These are phyloP conservation scores for Candida nonsorbophila DNA, from an alignment of 805 yeast species.

Conservation along the genomic window DNA sequence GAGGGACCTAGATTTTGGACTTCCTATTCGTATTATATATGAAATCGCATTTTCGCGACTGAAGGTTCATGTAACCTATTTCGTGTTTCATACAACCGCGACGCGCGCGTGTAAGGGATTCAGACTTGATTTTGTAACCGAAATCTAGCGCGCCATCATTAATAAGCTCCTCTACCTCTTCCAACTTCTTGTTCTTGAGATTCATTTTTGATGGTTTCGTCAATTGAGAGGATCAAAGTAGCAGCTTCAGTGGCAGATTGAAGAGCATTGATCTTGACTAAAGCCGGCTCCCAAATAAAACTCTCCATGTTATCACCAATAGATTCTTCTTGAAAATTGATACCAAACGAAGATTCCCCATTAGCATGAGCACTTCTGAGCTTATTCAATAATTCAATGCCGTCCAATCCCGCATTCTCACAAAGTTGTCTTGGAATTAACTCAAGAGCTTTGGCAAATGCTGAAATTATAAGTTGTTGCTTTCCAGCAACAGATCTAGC, in stretches of 20 bases:
- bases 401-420: conserved; percentile 98
- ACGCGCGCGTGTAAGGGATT: conserved; percentile 1
- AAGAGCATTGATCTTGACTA: conserved; percentile 90
- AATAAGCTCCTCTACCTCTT: conserved; percentile 40
- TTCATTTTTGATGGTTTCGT: conserved; percentile 82
- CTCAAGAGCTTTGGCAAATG: conserved; percentile 92
- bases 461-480: conserved; percentile 87
- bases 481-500: conserved; percentile 90
- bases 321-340: conserved; percentile 80
- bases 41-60: background rate
- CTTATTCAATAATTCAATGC: conserved; percentile 87
- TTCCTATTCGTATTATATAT: too few species aligned
- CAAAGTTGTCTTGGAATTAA: conserved; percentile 95
- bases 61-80: conserved; percentile 1
- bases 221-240: conserved; percentile 85
- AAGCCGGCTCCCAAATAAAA: conserved; percentile 97
- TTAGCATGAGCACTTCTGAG: conserved; percentile 91
- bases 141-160: conserved; percentile 4
- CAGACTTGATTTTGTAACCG: too few species aligned
- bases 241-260: conserved; percentile 97
- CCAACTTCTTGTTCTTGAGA: conserved; percentile 47
- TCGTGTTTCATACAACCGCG: conserved; percentile 4
- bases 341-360: conserved; percentile 89
- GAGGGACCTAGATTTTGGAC: too few species aligned
- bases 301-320: conserved; percentile 79